Evolutionary conservation across 331 rosid genomes (phyloP).

Genomic region (Cydonia oblonga): DNA sequence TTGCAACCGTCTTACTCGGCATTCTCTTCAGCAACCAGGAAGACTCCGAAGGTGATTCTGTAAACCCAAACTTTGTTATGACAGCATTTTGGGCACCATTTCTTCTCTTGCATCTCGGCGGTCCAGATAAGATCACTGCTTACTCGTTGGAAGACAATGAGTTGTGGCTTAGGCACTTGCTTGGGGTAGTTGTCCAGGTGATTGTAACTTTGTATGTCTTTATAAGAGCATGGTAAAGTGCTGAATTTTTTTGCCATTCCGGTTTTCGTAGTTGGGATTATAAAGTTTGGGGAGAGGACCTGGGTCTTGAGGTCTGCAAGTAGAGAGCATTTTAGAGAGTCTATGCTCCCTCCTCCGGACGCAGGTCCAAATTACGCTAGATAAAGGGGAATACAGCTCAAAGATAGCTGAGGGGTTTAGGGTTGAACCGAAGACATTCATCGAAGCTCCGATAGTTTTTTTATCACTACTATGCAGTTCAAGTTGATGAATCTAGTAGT

Average conservation of each 20-base stretch:
- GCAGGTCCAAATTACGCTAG: constrained; percentile 24
- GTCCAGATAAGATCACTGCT: constrained; percentile 35
- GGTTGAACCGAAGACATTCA: not conserved
- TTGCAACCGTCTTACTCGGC: constrained; percentile 17
- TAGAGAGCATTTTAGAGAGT: constrained; percentile 22
- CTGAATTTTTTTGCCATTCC: constrained; percentile 18
- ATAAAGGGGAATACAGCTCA: constrained; percentile 14
- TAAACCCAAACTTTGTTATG: not conserved
- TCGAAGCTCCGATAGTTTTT: not conserved
- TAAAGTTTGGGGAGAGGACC: constrained; percentile 30
- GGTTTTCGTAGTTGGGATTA: constrained; percentile 19
- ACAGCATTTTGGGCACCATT: constrained; percentile 36
- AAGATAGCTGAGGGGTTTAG: constrained; percentile 19
- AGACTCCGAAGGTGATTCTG: not conserved
- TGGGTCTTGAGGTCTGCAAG: constrained; percentile 31
- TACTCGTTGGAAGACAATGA: constrained; percentile 34
- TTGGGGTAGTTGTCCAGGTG: constrained; percentile 11
- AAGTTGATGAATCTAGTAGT: not conserved
- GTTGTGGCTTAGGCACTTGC: constrained; percentile 25
- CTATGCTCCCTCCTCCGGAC: constrained; percentile 15
- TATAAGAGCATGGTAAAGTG: not conserved
- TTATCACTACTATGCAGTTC: not conserved
- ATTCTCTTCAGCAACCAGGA: constrained; percentile 14
- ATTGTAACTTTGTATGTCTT: constrained; percentile 11
- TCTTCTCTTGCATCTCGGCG: constrained; percentile 41